Evolutionary conservation across 1,284 basidiomycete species (phyloP).

Genomic region (Gymnopus androsaceus): DNA sequence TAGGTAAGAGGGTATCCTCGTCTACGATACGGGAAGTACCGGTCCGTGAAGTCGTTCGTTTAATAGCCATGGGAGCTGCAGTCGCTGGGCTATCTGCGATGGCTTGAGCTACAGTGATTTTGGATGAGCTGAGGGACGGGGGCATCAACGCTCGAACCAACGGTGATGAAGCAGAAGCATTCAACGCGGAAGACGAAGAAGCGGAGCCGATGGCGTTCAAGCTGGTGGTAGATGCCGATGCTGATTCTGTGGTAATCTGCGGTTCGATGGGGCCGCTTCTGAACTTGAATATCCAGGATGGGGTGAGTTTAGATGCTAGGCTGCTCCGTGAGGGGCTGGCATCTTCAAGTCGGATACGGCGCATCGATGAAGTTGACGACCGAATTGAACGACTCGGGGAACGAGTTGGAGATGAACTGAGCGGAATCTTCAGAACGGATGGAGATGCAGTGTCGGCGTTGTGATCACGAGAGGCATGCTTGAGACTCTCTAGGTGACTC

Average conservation of each 20-base stretch:
- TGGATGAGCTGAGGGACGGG: slow-evolving; percentile 26
- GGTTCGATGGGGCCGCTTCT: slow-evolving; percentile 61
- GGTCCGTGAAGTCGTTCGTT: slow-evolving; percentile 38
- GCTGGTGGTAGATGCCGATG: slow-evolving; percentile 36
- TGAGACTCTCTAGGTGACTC: slow-evolving; percentile 52
- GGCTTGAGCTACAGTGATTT: slow-evolving; percentile 29
- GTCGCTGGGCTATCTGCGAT: slow-evolving; percentile 23
- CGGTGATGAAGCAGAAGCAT: slow-evolving; percentile 29
- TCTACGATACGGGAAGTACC: slow-evolving; percentile 54
- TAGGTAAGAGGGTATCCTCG: slow-evolving; percentile 50
- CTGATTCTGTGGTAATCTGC: slow-evolving; percentile 56
- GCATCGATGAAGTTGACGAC: slow-evolving; percentile 41
- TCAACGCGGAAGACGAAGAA: slow-evolving; percentile 28
- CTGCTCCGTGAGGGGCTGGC: slow-evolving; percentile 37
- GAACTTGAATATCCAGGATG: slow-evolving; percentile 78
- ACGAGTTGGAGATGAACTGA: slow-evolving; percentile 72
- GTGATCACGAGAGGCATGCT: slow-evolving; percentile 52
- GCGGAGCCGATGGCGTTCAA: slow-evolving; percentile 31
- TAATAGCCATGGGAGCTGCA: slow-evolving; percentile 57
- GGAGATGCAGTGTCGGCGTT: slow-evolving; percentile 36
- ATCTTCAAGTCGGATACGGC: slow-evolving; percentile 17
- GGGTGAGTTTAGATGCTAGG: slow-evolving; percentile 61
- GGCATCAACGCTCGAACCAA: not conserved
- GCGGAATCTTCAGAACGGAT: slow-evolving; percentile 28
- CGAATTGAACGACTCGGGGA: slow-evolving; percentile 59